Conservation (phyloP, 352 stramenopile species). For the Pseudoperonospora humuli region DNA sequence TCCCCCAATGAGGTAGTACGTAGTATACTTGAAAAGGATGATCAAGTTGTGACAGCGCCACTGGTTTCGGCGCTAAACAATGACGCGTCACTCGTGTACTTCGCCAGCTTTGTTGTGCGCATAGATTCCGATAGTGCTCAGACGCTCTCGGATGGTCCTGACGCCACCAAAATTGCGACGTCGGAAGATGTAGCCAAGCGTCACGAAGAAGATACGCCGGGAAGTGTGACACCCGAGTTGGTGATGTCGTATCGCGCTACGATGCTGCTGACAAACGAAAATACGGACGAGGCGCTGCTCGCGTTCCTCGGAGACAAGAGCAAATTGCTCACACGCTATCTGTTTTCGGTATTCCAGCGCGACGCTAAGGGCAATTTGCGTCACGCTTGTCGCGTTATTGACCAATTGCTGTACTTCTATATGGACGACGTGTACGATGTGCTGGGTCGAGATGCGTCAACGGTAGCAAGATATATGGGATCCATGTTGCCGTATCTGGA, state of each 20-base stretch:
- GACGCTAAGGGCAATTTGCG: slow-evolving; percentile 71
- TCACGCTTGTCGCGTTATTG: slow-evolving; percentile 83
- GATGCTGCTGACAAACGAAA: slow-evolving; percentile 85
- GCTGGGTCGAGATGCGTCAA: slow-evolving; percentile 48
- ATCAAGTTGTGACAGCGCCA: slow-evolving; percentile 35
- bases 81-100: slow-evolving; percentile 49
- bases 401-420: slow-evolving; percentile 79
- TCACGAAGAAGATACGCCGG: slow-evolving; percentile 23
- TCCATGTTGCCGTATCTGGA: slow-evolving; percentile 77
- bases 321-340: slow-evolving; percentile 61
- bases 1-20: slow-evolving; percentile 31
- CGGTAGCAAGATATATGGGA: slow-evolving; percentile 75
- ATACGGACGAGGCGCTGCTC: slow-evolving; percentile 69
- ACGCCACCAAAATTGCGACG: slow-evolving; percentile 22
- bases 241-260: slow-evolving; percentile 77
- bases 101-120: slow-evolving; percentile 58
- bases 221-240: slow-evolving; percentile 52
- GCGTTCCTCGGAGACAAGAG: slow-evolving; percentile 78
- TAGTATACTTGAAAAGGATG: slow-evolving; percentile 46
- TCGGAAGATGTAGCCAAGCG: slow-evolving; percentile 2
- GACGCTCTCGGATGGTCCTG: slow-evolving; percentile 35
- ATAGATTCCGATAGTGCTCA: slow-evolving; percentile 21
- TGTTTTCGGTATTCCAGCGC: slow-evolving; percentile 75
- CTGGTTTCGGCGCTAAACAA: slow-evolving; percentile 59
- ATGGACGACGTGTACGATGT: slow-evolving; percentile 86